Evolutionary conservation across 2,329 filamentous ascomycete genomes (phyloP).

Genomic region (Ceratocystis diversiconidia): DNA sequence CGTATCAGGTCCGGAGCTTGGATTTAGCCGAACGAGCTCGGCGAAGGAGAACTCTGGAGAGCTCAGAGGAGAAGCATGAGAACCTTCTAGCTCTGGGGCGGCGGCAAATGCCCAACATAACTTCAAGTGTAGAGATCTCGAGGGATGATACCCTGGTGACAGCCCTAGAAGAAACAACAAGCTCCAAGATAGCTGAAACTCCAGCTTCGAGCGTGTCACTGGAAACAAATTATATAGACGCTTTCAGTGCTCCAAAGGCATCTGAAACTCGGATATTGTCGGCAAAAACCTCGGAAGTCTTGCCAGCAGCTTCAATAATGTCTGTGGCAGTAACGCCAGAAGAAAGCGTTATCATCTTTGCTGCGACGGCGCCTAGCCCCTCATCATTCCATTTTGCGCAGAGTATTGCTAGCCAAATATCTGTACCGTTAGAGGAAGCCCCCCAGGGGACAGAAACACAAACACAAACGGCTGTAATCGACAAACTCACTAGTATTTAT

Average conservation of each 20-base stretch:
- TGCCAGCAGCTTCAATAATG: neutral
- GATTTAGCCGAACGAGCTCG: neutral
- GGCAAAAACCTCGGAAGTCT: too few relatives aligned
- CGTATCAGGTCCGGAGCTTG: slow-evolving; percentile 8
- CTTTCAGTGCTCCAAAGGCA: too few relatives aligned
- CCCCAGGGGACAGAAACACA: too few relatives aligned
- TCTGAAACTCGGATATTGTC: neutral
- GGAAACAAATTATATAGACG: neutral
- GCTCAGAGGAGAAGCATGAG: neutral
- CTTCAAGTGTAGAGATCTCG: neutral
- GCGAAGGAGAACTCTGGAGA: neutral
- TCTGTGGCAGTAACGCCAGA: neutral
- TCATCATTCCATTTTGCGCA: too few relatives aligned
- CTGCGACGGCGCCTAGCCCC: neutral
- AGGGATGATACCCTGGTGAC: neutral
- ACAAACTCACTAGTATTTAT: too few relatives aligned
- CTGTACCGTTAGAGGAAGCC: neutral
- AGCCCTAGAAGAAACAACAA: neutral
- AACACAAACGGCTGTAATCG: too few relatives aligned
- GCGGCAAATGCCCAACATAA: neutral
- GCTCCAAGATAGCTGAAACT: neutral
- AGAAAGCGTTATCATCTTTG: neutral
- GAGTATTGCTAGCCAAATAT: too few relatives aligned
- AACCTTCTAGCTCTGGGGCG: neutral
- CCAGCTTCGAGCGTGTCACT: neutral